A percentile compares a stretch with the other conserved stretches of the same genome.
Evolutionary conservation across 2,329 filamentous ascomycete species (phyloP).

Genomic region (Pseudogymnoascus sp.): DNA sequence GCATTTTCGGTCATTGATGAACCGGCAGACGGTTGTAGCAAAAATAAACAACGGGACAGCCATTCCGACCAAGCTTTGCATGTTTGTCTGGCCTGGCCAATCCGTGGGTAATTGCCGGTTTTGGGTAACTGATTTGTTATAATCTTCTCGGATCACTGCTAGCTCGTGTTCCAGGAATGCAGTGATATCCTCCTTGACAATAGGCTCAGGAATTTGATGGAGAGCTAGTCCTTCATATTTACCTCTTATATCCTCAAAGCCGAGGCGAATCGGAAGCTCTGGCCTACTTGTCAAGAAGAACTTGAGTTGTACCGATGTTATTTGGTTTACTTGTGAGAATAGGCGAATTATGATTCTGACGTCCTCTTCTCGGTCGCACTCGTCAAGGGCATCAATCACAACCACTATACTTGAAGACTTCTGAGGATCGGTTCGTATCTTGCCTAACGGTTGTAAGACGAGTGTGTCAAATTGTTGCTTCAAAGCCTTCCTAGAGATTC

Average conservation of each 20-base stretch:
- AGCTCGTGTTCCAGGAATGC: constrained; percentile 17
- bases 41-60: constrained; percentile 33
- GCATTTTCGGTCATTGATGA: constrained; percentile 21
- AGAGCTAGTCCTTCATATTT: constrained; percentile 19
- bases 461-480: constrained; percentile 37
- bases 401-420: constrained; percentile 16
- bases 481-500: constrained; percentile 20
- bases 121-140: constrained; percentile 28
- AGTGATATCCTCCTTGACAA: constrained; percentile 19
- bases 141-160: constrained; percentile 12
- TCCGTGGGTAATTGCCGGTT: constrained; percentile 17
- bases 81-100: constrained; percentile 28
- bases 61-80: constrained; percentile 21
- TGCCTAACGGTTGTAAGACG: constrained; percentile 30
- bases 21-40: constrained; percentile 28
- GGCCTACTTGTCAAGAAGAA: constrained; percentile 22
- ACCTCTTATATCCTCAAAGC: constrained; percentile 14
- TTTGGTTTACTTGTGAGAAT: constrained; percentile 21
- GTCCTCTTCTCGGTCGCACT: constrained; percentile 29
- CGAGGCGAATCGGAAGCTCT: constrained; percentile 19
- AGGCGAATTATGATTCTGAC: constrained; percentile 26
- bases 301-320: constrained; percentile 12
- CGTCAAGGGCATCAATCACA: constrained; percentile 32
- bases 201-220: constrained; percentile 16
- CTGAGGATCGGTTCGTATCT: constrained; percentile 9